These are phyloP conservation scores for Sphenostylis stenocarpa DNA, from an alignment of 306 rosid genomes.

Conservation along the genomic window DNA sequence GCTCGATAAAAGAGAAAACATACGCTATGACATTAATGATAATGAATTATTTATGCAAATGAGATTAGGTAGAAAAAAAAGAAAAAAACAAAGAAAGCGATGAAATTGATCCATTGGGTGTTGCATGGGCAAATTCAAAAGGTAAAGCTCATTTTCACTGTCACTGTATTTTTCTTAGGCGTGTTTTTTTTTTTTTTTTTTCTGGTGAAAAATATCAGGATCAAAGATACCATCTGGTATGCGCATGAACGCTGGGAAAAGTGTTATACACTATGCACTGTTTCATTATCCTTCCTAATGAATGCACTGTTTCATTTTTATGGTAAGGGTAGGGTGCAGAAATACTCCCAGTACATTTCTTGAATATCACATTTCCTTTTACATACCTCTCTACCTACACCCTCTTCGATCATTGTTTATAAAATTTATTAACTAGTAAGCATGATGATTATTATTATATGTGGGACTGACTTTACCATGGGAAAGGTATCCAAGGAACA, in stretches of 20 bases:
- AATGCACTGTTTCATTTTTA: too few species aligned
- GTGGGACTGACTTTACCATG: background rate
- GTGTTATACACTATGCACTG: too few species aligned
- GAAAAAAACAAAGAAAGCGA: background rate
- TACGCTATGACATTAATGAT: too few species aligned
- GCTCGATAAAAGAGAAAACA: too few species aligned
- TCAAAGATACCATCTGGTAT: background rate
- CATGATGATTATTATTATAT: background rate
- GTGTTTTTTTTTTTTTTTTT: background rate
- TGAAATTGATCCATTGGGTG: background rate
- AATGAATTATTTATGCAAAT: too few species aligned
- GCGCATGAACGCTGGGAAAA: background rate
- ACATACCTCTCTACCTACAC: too few species aligned
- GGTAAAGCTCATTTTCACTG: background rate
- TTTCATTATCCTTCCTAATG: too few species aligned
- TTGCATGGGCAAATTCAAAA: background rate
- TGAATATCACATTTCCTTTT: background rate
- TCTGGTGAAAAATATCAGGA: background rate
- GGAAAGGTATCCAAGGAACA: background rate
- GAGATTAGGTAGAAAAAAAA: background rate
- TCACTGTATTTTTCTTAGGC: background rate
- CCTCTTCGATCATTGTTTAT: too few species aligned
- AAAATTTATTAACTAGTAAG: too few species aligned
- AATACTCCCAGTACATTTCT: background rate
- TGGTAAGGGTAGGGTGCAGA: background rate